Base-by-base conservation (phyloP, 2,329 filamentous ascomycete genomes). In the Delphinella strobiligena region DNA sequence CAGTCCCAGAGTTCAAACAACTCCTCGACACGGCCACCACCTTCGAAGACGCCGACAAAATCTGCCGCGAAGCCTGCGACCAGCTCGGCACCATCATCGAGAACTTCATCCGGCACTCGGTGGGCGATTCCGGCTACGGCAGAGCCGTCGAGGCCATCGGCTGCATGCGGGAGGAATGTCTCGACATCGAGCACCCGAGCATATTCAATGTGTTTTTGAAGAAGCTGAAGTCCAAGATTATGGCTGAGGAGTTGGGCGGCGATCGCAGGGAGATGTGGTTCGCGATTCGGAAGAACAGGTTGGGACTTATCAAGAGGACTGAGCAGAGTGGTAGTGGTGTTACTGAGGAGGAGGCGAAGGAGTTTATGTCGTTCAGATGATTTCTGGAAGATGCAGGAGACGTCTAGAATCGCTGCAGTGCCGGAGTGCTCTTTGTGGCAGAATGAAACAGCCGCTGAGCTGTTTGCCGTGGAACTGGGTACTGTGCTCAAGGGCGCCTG, bases 1-100 rank as follows among this genome's bases (percentile, higher is more conserved):
- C 88, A 1, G 77, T 96, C 4, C 87, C 91, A 0, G 84, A 89
- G 44, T 95, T 94, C 72, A 93, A 88, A 55, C 85, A 86, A 56
- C 72, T 80, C 3, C 67, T 96, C 12, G 68, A 49, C n/a, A n/a
- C n/a, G 16, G 39, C 36, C 12, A 36, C 68, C 1, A 62, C 64
- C 1, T 70, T 80, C 0, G 69, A 75, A 5, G 71, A 78, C 19
- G 63, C 80, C 1, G 64, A 72, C 1, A 71, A 78, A 19, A 63
- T 80, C n/a, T n/a, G n/a, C n/a, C n/a, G n/a, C n/a, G n/a, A n/a
- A n/a, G 81, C 82, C 1, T 71, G 78, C 4, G 75, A 78, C 47
- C 84, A 93, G 53, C 82, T 96, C 74, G 76, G 71, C 10, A 56
- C 56, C 4, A 80, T 94, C 40, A 73, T 93, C 33, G 70, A 77